These are phyloP conservation scores for Gastrolobium bilobum DNA, from an alignment of 306 rosid species.

Conservation along the genomic window DNA sequence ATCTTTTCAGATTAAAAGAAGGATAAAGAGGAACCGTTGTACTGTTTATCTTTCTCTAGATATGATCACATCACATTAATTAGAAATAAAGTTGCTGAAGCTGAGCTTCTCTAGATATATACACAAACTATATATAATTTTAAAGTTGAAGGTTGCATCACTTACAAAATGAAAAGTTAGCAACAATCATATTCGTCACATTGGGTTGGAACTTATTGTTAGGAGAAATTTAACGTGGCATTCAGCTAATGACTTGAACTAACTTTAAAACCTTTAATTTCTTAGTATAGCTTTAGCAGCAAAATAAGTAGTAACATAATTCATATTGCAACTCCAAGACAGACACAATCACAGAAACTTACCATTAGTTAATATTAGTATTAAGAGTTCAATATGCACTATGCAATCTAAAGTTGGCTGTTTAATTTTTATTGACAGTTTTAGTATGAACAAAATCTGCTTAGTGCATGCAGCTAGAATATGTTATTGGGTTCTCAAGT, in stretches of 20 bases:
- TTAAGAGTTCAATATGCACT: not conserved
- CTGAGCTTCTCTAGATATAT: not conserved
- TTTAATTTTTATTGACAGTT: slow-evolving; percentile 34
- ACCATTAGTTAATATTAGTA: not conserved
- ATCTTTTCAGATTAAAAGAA: slow-evolving; percentile 1
- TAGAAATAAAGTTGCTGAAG: slow-evolving; percentile 38
- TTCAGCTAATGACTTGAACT: too few relatives aligned
- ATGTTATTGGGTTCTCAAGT: slow-evolving; percentile 41
- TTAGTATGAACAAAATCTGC: slow-evolving; percentile 40
- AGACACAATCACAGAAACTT: not conserved
- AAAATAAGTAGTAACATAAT: not conserved
- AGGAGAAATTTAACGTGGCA: too few relatives aligned
- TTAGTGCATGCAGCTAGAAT: slow-evolving; percentile 17
- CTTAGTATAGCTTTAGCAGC: not conserved
- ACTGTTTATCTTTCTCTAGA: slow-evolving; percentile 31
- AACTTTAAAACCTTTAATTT: too few relatives aligned
- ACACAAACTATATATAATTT: not conserved
- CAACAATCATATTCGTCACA: not conserved
- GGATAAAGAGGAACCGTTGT: slow-evolving; percentile 14
- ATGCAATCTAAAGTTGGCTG: slow-evolving; percentile 13
- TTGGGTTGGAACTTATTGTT: too few relatives aligned
- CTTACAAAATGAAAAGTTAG: not conserved
- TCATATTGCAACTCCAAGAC: not conserved
- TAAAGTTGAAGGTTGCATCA: slow-evolving; percentile 23
- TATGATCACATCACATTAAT: not conserved